phyloP scores from a whole-genome alignment of 495 filamentous ascomycete species.

The Hyphodiscus hymeniophilus region DNA sequence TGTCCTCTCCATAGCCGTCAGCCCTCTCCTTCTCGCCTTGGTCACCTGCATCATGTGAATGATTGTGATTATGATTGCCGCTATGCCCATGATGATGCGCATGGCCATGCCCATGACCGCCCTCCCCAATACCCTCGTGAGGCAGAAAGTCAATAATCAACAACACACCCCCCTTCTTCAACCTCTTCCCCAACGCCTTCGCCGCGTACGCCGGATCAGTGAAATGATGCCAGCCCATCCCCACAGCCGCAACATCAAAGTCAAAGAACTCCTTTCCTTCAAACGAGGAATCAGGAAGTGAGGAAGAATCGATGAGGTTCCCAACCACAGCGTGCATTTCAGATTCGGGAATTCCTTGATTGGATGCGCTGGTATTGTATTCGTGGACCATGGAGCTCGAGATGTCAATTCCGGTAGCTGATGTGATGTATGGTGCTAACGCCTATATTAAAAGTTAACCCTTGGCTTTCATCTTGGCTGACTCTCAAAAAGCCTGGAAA shows the following conservation, averaged over 20 bases:
- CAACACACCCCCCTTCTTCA: constrained; percentile 32
- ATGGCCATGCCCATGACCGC: not conserved
- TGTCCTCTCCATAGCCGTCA: not conserved
- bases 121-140: constrained; percentile 9
- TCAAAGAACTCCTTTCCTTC: constrained; percentile 12
- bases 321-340: constrained; percentile 22
- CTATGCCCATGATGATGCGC: not conserved
- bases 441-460: constrained; percentile 12
- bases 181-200: constrained; percentile 28
- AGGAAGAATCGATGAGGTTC: constrained; percentile 15
- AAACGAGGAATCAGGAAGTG: constrained; percentile 4
- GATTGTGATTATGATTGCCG: too few relatives aligned
- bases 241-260: constrained; percentile 24
- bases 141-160: constrained; percentile 25
- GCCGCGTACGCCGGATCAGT: constrained; percentile 16
- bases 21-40: not conserved
- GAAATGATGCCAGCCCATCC: constrained; percentile 23
- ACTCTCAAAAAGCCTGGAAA: not conserved
- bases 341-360: constrained; percentile 19
- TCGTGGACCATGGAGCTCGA: constrained; percentile 20
- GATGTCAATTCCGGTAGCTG: constrained; percentile 21
- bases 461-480: not conserved
- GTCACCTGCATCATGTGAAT: too few relatives aligned
- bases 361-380: constrained; percentile 17
- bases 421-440: constrained; percentile 19